Evolutionary conservation across 1,139 yeast genomes (phyloP).

Genomic region (Petasospora fabianii): DNA sequence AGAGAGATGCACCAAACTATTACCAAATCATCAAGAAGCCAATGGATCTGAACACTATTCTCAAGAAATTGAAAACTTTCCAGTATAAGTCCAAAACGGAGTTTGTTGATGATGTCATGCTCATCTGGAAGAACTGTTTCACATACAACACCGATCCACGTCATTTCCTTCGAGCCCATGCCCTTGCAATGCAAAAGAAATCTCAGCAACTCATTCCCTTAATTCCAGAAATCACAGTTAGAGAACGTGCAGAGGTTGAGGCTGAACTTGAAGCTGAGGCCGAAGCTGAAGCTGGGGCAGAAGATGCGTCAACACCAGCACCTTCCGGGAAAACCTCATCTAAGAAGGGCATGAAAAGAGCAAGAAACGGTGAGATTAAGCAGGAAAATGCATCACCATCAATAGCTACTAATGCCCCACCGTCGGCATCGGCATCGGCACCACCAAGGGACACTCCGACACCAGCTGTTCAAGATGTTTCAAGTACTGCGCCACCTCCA

Average conservation of each 20-base stretch:
- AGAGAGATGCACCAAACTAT: conserved; percentile 96
- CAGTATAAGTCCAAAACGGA: conserved; percentile 82
- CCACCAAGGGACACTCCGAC: neutral
- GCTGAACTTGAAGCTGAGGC: conserved; percentile 68
- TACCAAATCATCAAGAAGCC: conserved; percentile 86
- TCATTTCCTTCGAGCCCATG: conserved; percentile 87
- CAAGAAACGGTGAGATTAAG: conserved; percentile 33
- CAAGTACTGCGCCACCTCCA: conserved; percentile 1
- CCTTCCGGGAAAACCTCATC: conserved; percentile 27
- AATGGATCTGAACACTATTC: conserved; percentile 93
- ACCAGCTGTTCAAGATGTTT: neutral
- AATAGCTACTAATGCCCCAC: conserved; percentile 3
- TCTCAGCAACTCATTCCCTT: conserved; percentile 71
- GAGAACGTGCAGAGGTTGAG: conserved; percentile 83
- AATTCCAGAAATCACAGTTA: conserved; percentile 81
- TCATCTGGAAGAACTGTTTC: conserved; percentile 93
- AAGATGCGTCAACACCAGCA: conserved; percentile 28
- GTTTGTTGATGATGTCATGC: conserved; percentile 88
- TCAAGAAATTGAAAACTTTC: conserved; percentile 79
- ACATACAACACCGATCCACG: conserved; percentile 94
- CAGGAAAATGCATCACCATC: conserved; percentile 16
- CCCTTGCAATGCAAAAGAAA: conserved; percentile 92
- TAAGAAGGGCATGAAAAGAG: conserved; percentile 32
- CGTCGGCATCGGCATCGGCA: neutral
- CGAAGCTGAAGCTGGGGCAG: conserved; percentile 40